Conservation (phyloP, 257 asterid species). For the Solanum sitiens region DNA sequence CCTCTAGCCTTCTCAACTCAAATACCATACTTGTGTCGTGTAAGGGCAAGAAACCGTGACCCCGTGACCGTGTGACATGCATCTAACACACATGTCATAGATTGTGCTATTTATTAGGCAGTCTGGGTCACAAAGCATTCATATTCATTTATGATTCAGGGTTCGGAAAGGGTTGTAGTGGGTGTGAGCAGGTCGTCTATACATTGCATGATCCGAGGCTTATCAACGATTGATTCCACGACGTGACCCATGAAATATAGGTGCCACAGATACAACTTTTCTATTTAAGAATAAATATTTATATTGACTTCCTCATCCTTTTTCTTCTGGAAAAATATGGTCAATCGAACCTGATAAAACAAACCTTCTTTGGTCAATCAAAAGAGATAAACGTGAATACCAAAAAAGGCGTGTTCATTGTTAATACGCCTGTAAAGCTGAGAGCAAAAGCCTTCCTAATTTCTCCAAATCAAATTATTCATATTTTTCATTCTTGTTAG, state of each 20-base stretch:
- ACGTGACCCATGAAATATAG: neutral
- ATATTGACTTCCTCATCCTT: neutral
- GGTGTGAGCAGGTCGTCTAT: neutral
- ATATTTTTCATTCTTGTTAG: neutral
- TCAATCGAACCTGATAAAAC: neutral
- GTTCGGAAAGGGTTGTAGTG: neutral
- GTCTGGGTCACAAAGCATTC: neutral
- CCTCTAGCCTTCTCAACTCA: neutral
- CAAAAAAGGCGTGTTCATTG: neutral
- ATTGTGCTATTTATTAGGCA: neutral
- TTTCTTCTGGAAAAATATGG: neutral
- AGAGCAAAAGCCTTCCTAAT: neutral
- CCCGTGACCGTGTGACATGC: neutral
- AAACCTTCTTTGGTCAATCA: neutral
- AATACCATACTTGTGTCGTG: neutral
- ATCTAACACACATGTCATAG: neutral
- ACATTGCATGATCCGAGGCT: neutral
- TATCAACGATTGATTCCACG: neutral
- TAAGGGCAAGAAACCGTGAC: neutral
- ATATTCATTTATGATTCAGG: neutral
- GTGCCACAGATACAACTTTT: neutral
- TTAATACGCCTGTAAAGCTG: neutral
- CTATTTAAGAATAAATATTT: neutral
- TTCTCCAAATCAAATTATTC: neutral
- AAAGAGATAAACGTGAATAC: neutral